These are phyloP conservation scores for Ogataea pini DNA, from an alignment of 805 yeast species.

Conservation along the genomic window DNA sequence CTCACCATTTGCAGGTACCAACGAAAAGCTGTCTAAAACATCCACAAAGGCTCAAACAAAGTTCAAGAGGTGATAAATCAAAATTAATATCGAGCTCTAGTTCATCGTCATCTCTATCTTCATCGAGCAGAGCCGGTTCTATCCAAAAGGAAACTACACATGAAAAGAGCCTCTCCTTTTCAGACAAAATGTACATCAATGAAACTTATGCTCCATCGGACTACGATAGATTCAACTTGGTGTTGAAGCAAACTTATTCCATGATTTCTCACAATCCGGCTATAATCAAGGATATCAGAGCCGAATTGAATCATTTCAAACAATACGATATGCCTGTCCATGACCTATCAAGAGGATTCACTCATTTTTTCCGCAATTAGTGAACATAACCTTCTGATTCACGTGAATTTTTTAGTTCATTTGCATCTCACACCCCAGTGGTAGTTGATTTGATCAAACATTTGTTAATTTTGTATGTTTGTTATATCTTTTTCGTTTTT, in stretches of 20 bases:
- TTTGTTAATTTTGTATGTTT: neutral
- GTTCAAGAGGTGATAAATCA: neutral
- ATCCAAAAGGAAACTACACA: neutral
- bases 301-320: constrained; percentile 65
- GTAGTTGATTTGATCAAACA: neutral
- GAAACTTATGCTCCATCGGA: constrained; percentile 52
- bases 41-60: neutral
- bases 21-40: constrained; percentile 15
- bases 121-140: neutral
- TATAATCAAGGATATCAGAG: constrained; percentile 55
- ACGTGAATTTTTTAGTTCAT: constrained; percentile 2
- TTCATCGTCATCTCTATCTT: constrained; percentile 6
- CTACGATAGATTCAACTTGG: constrained; percentile 56
- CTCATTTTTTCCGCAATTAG: constrained; percentile 60
- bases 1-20: neutral
- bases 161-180: constrained; percentile 35
- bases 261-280: constrained; percentile 46
- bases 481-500: neutral
- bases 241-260: constrained; percentile 49
- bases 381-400: neutral
- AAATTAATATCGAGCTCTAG: neutral
- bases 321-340: constrained; percentile 67
- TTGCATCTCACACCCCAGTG: neutral
- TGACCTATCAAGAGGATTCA: constrained; percentile 55
- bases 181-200: constrained; percentile 48